Evolutionary conservation across 164 flowering plant species (phyloP).

Genomic region (Berberis thunbergii): DNA sequence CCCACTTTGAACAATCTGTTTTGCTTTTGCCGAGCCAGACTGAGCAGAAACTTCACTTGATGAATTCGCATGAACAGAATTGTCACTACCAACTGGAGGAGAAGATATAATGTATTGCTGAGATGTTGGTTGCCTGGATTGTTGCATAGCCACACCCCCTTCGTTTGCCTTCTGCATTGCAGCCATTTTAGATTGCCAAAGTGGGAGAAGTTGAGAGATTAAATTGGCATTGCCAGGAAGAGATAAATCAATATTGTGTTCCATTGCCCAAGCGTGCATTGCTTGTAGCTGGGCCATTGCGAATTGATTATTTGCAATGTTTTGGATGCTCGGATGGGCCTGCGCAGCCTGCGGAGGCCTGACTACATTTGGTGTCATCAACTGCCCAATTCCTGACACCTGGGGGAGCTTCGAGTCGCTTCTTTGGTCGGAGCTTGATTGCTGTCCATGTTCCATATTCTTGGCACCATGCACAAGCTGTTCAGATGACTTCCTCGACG

Average conservation of each 20-base stretch:
- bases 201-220: slow-evolving; percentile 67
- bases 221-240: slow-evolving; percentile 69
- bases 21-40: slow-evolving; percentile 50
- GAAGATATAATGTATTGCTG: slow-evolving; percentile 56
- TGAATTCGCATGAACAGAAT: slow-evolving; percentile 59
- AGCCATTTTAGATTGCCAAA: slow-evolving; percentile 66
- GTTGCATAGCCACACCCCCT: slow-evolving; percentile 26
- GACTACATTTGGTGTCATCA: slow-evolving; percentile 26
- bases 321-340: slow-evolving; percentile 41
- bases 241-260: slow-evolving; percentile 79
- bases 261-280: slow-evolving; percentile 81
- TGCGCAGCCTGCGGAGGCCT: slow-evolving; percentile 55
- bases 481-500: slow-evolving; percentile 56
- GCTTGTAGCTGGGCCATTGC: slow-evolving; percentile 77
- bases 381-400: slow-evolving; percentile 35
- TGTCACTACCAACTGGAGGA: slow-evolving; percentile 50
- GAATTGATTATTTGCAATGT: slow-evolving; percentile 42
- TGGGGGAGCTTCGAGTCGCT: slow-evolving; percentile 37
- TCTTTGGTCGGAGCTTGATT: slow-evolving; percentile 35
- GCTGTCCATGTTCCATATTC: slow-evolving; percentile 55
- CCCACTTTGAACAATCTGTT: slow-evolving; percentile 41
- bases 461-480: slow-evolving; percentile 45
- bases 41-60: slow-evolving; percentile 72
- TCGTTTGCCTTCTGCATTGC: slow-evolving; percentile 66
- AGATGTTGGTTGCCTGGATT: slow-evolving; percentile 31